Conservation (phyloP, 1,139 yeast genomes). For the Debaryomyces robertsiae region DNA sequence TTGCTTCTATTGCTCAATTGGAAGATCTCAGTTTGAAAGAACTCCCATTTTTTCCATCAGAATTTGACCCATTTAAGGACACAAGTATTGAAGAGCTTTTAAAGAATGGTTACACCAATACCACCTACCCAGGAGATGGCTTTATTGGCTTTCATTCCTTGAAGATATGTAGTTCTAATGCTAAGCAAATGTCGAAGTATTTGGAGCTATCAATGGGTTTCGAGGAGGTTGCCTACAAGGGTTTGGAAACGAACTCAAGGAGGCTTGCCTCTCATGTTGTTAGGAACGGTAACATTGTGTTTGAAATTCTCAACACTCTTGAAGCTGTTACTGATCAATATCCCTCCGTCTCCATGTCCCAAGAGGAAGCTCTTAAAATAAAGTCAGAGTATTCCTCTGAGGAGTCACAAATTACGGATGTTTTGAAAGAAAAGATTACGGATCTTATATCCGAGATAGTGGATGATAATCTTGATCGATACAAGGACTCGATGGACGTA, state of each 20-base stretch:
- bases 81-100: constrained; percentile 26
- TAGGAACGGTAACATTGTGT: constrained; percentile 53
- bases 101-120: constrained; percentile 23
- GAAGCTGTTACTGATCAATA: constrained; percentile 23
- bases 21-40: constrained; percentile 12
- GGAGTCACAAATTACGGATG: constrained; percentile 14
- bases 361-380: constrained; percentile 16
- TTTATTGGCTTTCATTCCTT: constrained; percentile 36
- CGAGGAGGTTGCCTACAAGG: constrained; percentile 58
- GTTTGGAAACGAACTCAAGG: constrained; percentile 68
- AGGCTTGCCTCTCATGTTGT: constrained; percentile 62
- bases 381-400: constrained; percentile 7
- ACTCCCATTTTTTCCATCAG: constrained; percentile 28
- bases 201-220: constrained; percentile 65
- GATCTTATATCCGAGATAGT: constrained; percentile 24
- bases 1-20: not conserved
- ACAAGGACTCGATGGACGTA: constrained; percentile 10
- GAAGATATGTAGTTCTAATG: constrained; percentile 52
- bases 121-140: constrained; percentile 33
- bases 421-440: constrained; percentile 20
- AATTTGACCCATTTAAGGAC: constrained; percentile 23
- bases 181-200: constrained; percentile 61
- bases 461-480: constrained; percentile 18
- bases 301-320: constrained; percentile 47
- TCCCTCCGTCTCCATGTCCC: constrained; percentile 18